These are phyloP conservation scores for Phalaenopsis equestris DNA, from an alignment of 106 monocot species.

Conservation along the genomic window DNA sequence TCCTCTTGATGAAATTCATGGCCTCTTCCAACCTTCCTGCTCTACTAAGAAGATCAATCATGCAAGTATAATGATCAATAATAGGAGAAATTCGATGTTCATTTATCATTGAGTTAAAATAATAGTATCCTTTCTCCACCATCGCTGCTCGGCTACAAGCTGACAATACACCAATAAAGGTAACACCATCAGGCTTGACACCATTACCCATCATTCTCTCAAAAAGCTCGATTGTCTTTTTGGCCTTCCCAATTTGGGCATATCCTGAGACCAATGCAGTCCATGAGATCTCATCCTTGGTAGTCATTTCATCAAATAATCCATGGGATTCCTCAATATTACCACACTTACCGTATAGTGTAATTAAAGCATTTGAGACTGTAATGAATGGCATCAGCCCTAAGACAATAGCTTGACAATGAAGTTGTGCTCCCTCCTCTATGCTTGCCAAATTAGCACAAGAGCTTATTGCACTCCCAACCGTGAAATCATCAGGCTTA, in stretches of 20 bases:
- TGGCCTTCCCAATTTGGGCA: conserved; percentile 65
- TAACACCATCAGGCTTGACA: conserved; percentile 62
- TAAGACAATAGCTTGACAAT: conserved; percentile 41
- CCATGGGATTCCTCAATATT: conserved; percentile 52
- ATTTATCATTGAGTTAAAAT: conserved; percentile 55
- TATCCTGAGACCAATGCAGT: conserved; percentile 61
- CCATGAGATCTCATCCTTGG: conserved; percentile 66
- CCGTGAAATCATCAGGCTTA: conserved; percentile 69
- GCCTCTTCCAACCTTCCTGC: conserved; percentile 59
- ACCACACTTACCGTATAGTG: conserved; percentile 76
- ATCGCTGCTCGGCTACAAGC: conserved; percentile 74
- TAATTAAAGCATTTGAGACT: conserved; percentile 70
- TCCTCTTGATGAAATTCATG: conserved; percentile 55
- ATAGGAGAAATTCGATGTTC: conserved; percentile 37
- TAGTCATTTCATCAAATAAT: conserved; percentile 54
- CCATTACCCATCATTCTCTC: conserved; percentile 49
- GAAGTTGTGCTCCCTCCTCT: conserved; percentile 69
- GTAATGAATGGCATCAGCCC: conserved; percentile 50
- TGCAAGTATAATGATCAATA: conserved; percentile 75
- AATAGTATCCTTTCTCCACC: conserved; percentile 53
- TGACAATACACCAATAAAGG: conserved; percentile 68
- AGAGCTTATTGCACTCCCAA: conserved; percentile 78
- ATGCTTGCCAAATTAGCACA: conserved; percentile 70
- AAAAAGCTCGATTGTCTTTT: conserved; percentile 61
- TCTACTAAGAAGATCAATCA: conserved; percentile 75